Evolutionary conservation across 345 rosid genomes (phyloP), one percentile per base, ranked within the genome.

Genomic region (Citrus medica): DNA sequence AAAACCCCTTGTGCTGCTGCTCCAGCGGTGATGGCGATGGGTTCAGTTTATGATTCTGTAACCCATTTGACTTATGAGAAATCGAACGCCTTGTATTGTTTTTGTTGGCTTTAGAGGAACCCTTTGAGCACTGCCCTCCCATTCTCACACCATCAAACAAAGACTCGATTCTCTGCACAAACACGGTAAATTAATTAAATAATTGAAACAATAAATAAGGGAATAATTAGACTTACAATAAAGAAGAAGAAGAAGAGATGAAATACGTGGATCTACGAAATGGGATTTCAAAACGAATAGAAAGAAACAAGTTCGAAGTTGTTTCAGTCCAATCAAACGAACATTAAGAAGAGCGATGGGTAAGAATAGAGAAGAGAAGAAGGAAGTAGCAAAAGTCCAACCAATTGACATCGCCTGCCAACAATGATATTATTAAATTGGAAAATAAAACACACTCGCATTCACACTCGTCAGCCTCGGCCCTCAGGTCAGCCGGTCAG

Each of bases 21-120:
- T 53, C 21, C 56, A 17, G 21, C 56, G 79, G 87, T 63, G 86
- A 71, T 71, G 69, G 86, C 38, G 60, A 82, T 64, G 53, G 73
- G 60, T 37, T 58, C 74, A 85, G 66, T 78, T 69, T 74, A 58
- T 46, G 51, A 46, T n/a, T 67, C 32, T 62, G 80, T 16, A 27
- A 2, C 8, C 38, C 38, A 32, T 64, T 64, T 17, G 40, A 64
- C 3, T 64, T 64, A 0, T 17, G 5, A 27, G 33, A 19, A 64
- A 0, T 64, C 22, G 38, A 64, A 64, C 32, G 68, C 38, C n/a
- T 32, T 17, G 51, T 12, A 46, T 1, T 46, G 51, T 53, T 53
- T 53, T 64, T 30, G 21, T 17, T 17, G 10, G 68, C n/a, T 30
- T 64, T 30, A 7, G 40, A 27, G 12, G 9, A 30, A 5, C 38